Percentiles rank a stretch among this genome's conserved stretches.
These are phyloP conservation scores for Santalum album DNA, from an alignment of 164 flowering plant genomes.

Conservation along the genomic window DNA sequence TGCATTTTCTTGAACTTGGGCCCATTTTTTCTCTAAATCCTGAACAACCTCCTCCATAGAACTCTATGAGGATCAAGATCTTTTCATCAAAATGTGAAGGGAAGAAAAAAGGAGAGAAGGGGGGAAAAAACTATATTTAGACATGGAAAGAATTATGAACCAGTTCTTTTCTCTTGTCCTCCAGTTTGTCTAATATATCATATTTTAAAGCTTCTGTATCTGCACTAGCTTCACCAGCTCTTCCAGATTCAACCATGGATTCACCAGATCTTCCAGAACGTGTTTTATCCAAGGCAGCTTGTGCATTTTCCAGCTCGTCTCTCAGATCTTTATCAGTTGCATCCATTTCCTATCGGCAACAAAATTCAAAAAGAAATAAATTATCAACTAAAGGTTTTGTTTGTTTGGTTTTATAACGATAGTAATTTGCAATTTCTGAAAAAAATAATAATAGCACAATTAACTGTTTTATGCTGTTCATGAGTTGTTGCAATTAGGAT, in stretches of 20 bases:
- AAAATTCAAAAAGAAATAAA: not conserved
- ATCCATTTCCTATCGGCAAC: slow-evolving; percentile 52
- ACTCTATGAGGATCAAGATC: slow-evolving; percentile 37
- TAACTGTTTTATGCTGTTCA: too few species aligned
- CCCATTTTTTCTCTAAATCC: slow-evolving; percentile 67
- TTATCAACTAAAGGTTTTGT: not conserved
- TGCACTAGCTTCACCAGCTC: slow-evolving; percentile 17
- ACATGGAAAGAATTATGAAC: too few species aligned
- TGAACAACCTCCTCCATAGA: slow-evolving; percentile 55
- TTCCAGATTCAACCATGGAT: slow-evolving; percentile 14
- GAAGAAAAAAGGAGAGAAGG: not conserved
- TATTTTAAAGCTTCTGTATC: slow-evolving; percentile 31
- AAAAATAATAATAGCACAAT: too few species aligned
- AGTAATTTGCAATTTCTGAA: too few species aligned
- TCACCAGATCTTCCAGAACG: slow-evolving; percentile 18
- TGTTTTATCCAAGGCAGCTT: slow-evolving; percentile 19
- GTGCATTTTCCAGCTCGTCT: slow-evolving; percentile 40
- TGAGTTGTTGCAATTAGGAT: too few species aligned
- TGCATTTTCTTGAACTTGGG: slow-evolving; percentile 56
- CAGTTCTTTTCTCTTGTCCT: slow-evolving; percentile 66
- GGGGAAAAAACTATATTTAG: too few species aligned
- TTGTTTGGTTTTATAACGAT: too few species aligned
- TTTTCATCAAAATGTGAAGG: too few species aligned
- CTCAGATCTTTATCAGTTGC: slow-evolving; percentile 34
- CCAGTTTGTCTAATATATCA: slow-evolving; percentile 41